Conservation (phyloP, 2,329 filamentous ascomycete genomes). For the Calonectria crousiana region DNA sequence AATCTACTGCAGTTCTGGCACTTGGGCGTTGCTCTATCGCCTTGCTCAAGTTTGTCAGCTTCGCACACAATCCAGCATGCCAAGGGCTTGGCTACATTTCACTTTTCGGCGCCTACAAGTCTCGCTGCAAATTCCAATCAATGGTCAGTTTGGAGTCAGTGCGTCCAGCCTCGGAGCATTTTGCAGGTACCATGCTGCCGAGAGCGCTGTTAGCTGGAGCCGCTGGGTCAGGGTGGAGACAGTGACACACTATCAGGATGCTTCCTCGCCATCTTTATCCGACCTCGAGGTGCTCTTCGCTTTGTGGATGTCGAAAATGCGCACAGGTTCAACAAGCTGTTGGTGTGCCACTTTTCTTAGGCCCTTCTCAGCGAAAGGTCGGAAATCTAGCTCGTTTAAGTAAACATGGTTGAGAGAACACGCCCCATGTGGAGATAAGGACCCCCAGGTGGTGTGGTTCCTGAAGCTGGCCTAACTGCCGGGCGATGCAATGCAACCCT, state of each 20-base stretch:
- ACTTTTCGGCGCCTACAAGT: background rate
- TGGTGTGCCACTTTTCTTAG: background rate
- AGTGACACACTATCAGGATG: background rate
- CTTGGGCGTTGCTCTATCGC: background rate
- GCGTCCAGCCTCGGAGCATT: background rate
- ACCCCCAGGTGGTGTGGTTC: background rate
- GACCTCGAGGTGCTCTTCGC: background rate
- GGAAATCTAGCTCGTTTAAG: slow-evolving; percentile 1
- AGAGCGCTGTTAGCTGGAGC: background rate
- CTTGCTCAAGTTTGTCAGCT: background rate
- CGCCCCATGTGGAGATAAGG: background rate
- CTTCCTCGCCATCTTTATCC: background rate
- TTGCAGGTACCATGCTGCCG: background rate
- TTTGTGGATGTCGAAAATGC: background rate
- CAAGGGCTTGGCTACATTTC: background rate
- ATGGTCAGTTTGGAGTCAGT: background rate
- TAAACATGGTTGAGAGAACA: background rate
- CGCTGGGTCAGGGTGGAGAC: background rate
- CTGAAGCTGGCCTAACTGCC: background rate
- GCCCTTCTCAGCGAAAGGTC: background rate
- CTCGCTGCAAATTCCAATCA: background rate
- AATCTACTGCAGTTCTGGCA: background rate
- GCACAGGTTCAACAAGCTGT: background rate
- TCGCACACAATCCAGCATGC: too few species aligned
- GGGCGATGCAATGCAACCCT: background rate